Percentiles rank a stretch among this genome's conserved stretches.
phyloP scores from a whole-genome alignment of 1,284 basidiomycete genomes.

The Ceraceosorus guamensis region DNA sequence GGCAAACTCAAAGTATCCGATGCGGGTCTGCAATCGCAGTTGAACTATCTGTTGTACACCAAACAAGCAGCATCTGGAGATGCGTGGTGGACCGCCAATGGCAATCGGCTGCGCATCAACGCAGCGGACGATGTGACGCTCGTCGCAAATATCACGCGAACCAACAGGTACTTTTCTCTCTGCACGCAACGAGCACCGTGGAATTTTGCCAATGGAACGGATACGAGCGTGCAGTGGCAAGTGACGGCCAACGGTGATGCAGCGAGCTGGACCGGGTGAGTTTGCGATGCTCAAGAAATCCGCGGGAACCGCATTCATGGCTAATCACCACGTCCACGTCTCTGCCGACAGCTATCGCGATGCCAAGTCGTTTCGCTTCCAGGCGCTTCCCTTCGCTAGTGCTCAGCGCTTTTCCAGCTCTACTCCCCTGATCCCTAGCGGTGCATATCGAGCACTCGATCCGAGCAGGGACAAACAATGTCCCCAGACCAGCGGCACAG shows the following conservation, averaged over 20 bases:
- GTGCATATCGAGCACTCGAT: background rate
- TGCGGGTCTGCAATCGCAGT: constrained; percentile 3
- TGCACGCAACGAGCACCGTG: constrained; percentile 7
- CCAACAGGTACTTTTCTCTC: background rate
- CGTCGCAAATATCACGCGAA: background rate
- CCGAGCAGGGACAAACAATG: background rate
- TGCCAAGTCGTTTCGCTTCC: constrained; percentile 5
- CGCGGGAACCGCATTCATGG: background rate
- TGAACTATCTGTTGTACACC: constrained; percentile 1
- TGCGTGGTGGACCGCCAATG: background rate
- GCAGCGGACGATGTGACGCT: background rate
- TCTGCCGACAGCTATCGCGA: constrained; percentile 5
- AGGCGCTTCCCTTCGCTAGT: constrained; percentile 5
- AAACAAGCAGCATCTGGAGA: background rate
- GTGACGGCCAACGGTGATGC: background rate
- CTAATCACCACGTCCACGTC: background rate
- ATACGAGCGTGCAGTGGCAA: background rate
- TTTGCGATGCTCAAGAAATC: background rate
- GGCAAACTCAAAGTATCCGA: background rate
- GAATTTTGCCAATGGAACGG: background rate
- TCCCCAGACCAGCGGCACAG: constrained; percentile 1
- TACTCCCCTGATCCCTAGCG: background rate
- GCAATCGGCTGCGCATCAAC: background rate
- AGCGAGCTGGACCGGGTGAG: background rate
- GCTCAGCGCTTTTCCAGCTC: constrained; percentile 5